Base-by-base conservation (phyloP, 176 grass and related monocot species). In the Musa troglodytarum region DNA sequence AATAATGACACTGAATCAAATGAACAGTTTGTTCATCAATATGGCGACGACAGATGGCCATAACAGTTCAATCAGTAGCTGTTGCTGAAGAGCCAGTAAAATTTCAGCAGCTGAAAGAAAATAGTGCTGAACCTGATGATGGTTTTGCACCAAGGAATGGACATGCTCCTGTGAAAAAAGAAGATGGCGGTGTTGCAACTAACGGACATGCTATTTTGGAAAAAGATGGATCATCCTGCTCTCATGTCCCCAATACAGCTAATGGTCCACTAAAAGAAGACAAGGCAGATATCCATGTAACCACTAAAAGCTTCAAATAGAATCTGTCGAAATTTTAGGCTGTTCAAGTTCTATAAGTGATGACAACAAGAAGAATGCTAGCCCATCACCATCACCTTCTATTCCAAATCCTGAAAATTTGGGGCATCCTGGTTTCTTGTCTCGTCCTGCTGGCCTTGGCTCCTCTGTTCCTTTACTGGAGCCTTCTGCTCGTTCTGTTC, bases 401-500 rank as follows among this genome's bases (percentile, higher is more conserved):
- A 57, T 70, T 24, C 69, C 69, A 22, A 52, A 23, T 80, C 25
- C 52, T 74, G 65, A 68, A 76, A 77, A n/a, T 20, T 79, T 74
- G 20, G 78, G 51, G 68, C 80, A 55, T 1, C 64, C 89, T 53
- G 64, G 70, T 73, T 65, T 89, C 74, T 62, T 72, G 2, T 57
- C 85, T 82, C 85, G 65, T 59, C 93, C 94, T 66, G 86, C 90
- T 76, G 94, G 94, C 63, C 90, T 98, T 73, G 94, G 90, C 76
- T 78, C 88, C 9, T 87, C 94, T 1, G 63, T 82, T 73, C 80
- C 88, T 69, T 77, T 98, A 73, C 79, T 82, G 14, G 83, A 86
- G 50, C 86, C 86, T 72, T 78, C 90, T 1, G 20, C 78, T 63
- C 90, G 81, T 26, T 22, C 79, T 83, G 74, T 83, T 85, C 94